These are phyloP conservation scores for Phalaenopsis equestris DNA, from an alignment of 106 monocot species.

Conservation along the genomic window DNA sequence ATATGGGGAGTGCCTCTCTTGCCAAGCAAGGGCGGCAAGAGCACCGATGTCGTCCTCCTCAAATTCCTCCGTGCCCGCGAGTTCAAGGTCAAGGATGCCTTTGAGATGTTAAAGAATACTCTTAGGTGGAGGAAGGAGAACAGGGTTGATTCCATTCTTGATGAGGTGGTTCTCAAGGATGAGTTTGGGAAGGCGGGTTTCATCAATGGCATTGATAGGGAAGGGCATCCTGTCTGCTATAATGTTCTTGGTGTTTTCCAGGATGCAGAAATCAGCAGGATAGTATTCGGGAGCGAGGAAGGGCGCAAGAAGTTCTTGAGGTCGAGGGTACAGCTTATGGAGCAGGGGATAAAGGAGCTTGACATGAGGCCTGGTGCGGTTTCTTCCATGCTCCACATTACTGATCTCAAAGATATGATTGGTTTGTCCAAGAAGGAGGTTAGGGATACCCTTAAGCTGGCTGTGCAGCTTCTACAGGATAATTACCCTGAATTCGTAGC, in stretches of 20 bases:
- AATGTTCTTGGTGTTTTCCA: conserved; percentile 42
- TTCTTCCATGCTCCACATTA: conserved; percentile 26
- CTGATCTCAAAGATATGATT: conserved; percentile 33
- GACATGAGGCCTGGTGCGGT: conserved; percentile 32
- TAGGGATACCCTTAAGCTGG: conserved; percentile 8
- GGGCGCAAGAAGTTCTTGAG: conserved; percentile 44
- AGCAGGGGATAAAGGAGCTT: conserved; percentile 34
- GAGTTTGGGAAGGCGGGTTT: conserved; percentile 24
- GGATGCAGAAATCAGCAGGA: conserved; percentile 26
- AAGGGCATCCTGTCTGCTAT: conserved; percentile 53
- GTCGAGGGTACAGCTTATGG: conserved; percentile 70
- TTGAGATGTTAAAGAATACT: conserved; percentile 46
- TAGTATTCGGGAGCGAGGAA: conserved; percentile 41
- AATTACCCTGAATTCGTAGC: conserved; percentile 46
- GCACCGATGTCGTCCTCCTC: conserved; percentile 49
- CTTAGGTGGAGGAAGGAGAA: conserved; percentile 50
- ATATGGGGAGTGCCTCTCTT: conserved; percentile 68
- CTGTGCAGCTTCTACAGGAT: conserved; percentile 29
- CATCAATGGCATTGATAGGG: conserved; percentile 31
- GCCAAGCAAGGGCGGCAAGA: conserved; percentile 20
- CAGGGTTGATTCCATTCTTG: conserved; percentile 27
- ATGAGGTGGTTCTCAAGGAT: conserved; percentile 23
- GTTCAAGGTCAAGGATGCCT: conserved; percentile 33
- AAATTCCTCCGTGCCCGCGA: conserved; percentile 64
- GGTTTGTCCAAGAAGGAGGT: conserved; percentile 31